Percentiles rank a stretch among this genome's conserved stretches.
phyloP scores from a whole-genome alignment of 2,329 filamentous ascomycete species.

The Thelonectria discophora region DNA sequence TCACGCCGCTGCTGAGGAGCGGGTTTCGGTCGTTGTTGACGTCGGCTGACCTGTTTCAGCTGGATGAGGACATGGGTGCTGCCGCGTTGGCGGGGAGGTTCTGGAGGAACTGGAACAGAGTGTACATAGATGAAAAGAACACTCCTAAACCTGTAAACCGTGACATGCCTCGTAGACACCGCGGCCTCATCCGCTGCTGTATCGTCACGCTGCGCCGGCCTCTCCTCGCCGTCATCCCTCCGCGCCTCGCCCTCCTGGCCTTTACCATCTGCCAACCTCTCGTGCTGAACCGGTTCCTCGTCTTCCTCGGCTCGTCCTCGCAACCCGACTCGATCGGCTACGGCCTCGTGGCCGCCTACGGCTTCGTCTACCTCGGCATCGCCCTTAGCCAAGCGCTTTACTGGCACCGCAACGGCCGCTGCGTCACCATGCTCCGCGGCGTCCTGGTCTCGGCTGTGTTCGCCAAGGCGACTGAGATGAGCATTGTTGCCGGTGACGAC shows the following conservation, averaged over 20 bases:
- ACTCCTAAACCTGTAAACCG: constrained; percentile 26
- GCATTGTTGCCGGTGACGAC: constrained; percentile 42
- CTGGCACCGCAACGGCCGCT: constrained; percentile 46
- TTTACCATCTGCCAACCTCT: constrained; percentile 51
- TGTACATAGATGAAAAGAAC: constrained; percentile 31
- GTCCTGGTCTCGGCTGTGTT: constrained; percentile 47
- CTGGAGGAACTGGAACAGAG: constrained; percentile 44
- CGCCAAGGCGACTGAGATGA: constrained; percentile 45
- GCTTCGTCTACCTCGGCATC: constrained; percentile 45
- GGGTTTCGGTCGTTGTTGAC: constrained; percentile 49
- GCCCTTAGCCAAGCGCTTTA: constrained; percentile 45
- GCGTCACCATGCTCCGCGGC: constrained; percentile 45
- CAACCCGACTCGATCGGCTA: constrained; percentile 42
- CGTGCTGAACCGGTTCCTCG: constrained; percentile 46
- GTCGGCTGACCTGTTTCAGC: constrained; percentile 47
- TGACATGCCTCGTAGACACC: constrained; percentile 4
- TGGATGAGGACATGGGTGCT: constrained; percentile 47
- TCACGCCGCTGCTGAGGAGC: constrained; percentile 48
- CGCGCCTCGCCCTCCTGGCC: constrained; percentile 45
- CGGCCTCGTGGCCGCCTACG: constrained; percentile 47
- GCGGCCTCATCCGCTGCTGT: constrained; percentile 41
- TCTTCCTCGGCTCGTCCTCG: constrained; percentile 41
- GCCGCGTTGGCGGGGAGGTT: constrained; percentile 44
- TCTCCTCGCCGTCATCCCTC: constrained; percentile 44
- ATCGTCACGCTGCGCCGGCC: constrained; percentile 42